These are phyloP conservation scores for Incumbomyces delicatus DNA, from an alignment of 2,329 filamentous ascomycete species.

Conservation along the genomic window DNA sequence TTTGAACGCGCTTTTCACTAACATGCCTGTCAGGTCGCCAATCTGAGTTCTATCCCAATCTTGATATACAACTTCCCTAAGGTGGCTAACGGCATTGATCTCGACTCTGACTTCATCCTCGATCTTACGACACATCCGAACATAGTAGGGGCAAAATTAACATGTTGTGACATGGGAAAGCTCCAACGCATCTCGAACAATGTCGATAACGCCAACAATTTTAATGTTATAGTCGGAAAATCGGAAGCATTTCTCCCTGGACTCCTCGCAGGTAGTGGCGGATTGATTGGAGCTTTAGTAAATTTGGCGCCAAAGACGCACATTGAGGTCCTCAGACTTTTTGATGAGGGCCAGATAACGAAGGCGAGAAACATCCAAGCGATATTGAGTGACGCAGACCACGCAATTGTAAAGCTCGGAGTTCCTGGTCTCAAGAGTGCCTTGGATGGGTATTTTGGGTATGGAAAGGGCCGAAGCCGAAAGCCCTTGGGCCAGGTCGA, in stretches of 20 bases:
- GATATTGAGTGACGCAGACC: not conserved
- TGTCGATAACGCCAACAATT: not conserved
- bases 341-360: too few relatives aligned
- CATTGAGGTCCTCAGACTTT: too few relatives aligned
- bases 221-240: conserved; percentile 6
- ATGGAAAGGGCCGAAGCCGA: conserved; percentile 8
- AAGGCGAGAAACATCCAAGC: conserved; percentile 1
- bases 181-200: conserved; percentile 37
- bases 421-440: too few relatives aligned
- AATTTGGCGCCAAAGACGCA: not conserved
- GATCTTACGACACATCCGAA: conserved; percentile 33
- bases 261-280: not conserved
- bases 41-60: conserved; percentile 43
- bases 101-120: conserved; percentile 46
- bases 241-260: not conserved
- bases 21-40: conserved; percentile 31
- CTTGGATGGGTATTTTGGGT: not conserved
- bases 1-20: too few relatives aligned
- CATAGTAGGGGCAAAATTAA: conserved; percentile 57
- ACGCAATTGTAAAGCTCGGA: too few relatives aligned
- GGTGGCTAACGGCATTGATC: conserved; percentile 57
- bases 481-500: not conserved
- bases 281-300: conserved; percentile 3
- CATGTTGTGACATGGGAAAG: conserved; percentile 53
- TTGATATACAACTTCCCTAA: conserved; percentile 60